These are phyloP conservation scores for Baudoinia panamericana DNA, from an alignment of 495 filamentous ascomycete species.

Conservation along the genomic window DNA sequence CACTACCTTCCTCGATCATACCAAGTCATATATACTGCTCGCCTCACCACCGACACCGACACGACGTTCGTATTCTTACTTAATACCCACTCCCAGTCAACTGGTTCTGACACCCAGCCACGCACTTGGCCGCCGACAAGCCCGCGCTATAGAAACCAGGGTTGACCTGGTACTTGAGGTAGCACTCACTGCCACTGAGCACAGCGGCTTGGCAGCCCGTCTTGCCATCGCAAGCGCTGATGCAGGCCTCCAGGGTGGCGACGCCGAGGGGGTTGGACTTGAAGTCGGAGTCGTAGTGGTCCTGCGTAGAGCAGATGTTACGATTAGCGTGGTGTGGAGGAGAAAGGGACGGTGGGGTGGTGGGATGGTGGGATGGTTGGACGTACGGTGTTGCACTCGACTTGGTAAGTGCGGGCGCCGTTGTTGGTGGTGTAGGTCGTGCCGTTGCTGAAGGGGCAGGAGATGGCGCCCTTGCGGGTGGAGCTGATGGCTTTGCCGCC, in stretches of 20 bases:
- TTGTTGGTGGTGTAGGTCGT: background rate
- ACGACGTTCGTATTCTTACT: too few species aligned
- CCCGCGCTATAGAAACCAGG: background rate
- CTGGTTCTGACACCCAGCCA: background rate
- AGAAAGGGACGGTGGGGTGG: too few species aligned
- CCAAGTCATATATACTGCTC: too few species aligned
- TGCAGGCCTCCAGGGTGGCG: background rate
- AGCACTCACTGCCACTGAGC: background rate
- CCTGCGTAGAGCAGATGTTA: too few species aligned
- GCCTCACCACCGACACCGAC: too few species aligned
- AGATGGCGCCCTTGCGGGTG: background rate
- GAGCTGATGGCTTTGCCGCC: background rate
- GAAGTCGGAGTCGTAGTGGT: background rate
- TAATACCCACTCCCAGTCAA: too few species aligned
- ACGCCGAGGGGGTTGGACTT: background rate
- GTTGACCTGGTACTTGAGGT: background rate
- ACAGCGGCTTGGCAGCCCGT: background rate
- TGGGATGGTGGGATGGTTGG: too few species aligned
- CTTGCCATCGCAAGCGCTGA: background rate
- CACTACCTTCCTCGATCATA: too few species aligned
- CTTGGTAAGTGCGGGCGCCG: background rate
- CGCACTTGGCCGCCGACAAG: background rate
- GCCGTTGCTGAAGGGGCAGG: background rate
- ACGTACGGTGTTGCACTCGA: conserved; percentile 1
- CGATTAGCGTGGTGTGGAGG: too few species aligned